phyloP scores from a whole-genome alignment of 2,329 filamentous ascomycete genomes.

The Clonostachys sp. region DNA sequence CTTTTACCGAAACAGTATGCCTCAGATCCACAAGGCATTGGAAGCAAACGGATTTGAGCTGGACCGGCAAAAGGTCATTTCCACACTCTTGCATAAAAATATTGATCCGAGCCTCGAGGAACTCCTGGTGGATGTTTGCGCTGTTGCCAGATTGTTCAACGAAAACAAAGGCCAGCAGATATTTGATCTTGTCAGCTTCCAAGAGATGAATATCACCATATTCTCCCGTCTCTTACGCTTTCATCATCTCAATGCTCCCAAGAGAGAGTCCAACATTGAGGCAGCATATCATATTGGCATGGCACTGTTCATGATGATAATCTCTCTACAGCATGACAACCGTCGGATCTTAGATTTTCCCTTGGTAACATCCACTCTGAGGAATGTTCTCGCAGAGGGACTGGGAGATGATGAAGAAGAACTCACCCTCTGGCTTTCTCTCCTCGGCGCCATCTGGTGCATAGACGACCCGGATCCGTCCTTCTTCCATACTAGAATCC shows the following conservation, averaged over 20 bases:
- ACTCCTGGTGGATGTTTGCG: neutral
- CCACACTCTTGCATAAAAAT: neutral
- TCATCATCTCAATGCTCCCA: neutral
- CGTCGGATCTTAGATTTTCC: neutral
- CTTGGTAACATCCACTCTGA: neutral
- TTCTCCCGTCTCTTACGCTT: neutral
- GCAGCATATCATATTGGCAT: neutral
- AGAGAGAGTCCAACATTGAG: neutral
- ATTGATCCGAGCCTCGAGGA: neutral
- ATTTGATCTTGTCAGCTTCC: neutral
- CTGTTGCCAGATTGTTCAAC: neutral
- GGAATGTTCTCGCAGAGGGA: neutral
- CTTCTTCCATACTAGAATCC: neutral
- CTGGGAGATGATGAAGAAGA: neutral
- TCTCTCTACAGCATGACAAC: neutral
- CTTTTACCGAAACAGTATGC: neutral
- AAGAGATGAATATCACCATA: neutral
- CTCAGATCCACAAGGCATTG: neutral
- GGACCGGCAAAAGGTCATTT: neutral
- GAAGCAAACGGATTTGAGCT: neutral
- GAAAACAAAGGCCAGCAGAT: neutral
- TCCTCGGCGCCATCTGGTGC: constrained; percentile 1
- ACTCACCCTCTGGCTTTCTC: neutral
- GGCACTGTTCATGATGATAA: neutral
- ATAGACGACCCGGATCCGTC: constrained; percentile 5